Evolutionary conservation across 2,329 filamentous ascomycete species (phyloP).

Genomic region (Stachybotrys chlorohalonatus): DNA sequence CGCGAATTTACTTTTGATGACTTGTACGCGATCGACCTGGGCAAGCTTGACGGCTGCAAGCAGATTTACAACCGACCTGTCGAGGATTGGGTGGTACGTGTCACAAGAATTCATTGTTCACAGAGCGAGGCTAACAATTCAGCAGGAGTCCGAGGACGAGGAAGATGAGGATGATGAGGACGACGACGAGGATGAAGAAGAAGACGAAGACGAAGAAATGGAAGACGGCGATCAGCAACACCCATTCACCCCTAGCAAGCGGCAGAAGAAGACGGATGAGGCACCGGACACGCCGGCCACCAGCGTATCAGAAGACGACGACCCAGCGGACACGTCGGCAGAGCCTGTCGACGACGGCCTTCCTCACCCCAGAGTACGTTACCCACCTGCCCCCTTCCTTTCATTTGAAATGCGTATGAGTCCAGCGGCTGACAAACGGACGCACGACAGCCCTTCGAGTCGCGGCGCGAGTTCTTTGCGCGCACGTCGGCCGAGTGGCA

Average conservation of each 20-base stretch:
- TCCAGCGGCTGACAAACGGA: background rate
- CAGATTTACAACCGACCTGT: constrained; percentile 81
- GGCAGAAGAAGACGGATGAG: constrained; percentile 45
- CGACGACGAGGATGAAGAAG: constrained; percentile 52
- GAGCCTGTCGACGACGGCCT: constrained; percentile 62
- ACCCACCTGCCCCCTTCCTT: background rate
- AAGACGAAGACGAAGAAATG: constrained; percentile 45
- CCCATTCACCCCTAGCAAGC: constrained; percentile 42
- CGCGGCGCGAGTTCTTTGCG: constrained; percentile 82
- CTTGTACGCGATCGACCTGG: constrained; percentile 86
- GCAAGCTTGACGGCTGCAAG: constrained; percentile 87
- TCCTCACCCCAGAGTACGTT: constrained; percentile 55
- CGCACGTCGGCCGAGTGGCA: constrained; percentile 89
- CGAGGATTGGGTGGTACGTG: constrained; percentile 66
- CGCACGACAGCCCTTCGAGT: constrained; percentile 68
- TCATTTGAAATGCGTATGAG: background rate
- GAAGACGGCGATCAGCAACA: constrained; percentile 37
- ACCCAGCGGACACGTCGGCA: constrained; percentile 36
- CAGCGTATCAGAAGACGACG: constrained; percentile 27
- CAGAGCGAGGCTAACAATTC: constrained; percentile 6
- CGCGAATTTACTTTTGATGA: constrained; percentile 95
- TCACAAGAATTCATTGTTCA: background rate
- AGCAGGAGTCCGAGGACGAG: constrained; percentile 48
- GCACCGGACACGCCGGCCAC: constrained; percentile 23
- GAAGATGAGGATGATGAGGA: constrained; percentile 51